phyloP scores from a whole-genome alignment of 805 yeast genomes.

The Saturnispora galanensis region DNA sequence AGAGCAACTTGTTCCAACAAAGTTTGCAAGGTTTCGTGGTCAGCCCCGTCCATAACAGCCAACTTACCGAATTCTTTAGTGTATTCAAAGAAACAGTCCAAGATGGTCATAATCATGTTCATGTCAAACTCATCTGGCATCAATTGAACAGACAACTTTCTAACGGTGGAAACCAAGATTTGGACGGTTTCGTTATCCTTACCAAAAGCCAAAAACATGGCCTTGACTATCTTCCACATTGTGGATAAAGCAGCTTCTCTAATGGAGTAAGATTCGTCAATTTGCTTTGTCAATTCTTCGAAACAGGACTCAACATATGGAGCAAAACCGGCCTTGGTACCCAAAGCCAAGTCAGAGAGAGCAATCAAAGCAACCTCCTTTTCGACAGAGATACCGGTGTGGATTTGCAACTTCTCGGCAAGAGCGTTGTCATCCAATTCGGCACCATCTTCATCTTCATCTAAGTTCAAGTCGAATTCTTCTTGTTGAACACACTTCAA shows the following conservation, averaged over 20 bases:
- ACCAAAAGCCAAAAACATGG: conserved; percentile 51
- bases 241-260: conserved; percentile 77
- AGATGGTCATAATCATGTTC: conserved; percentile 66
- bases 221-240: conserved; percentile 72
- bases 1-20: conserved; percentile 64
- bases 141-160: conserved; percentile 52
- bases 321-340: conserved; percentile 73
- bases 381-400: conserved; percentile 91
- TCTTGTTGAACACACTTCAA: conserved; percentile 77
- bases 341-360: conserved; percentile 76
- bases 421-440: conserved; percentile 48
- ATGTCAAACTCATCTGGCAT: conserved; percentile 77
- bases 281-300: conserved; percentile 55
- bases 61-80: conserved; percentile 63
- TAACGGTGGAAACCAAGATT: conserved; percentile 52
- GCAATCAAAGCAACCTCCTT: conserved; percentile 94
- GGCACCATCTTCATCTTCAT: conserved; percentile 40
- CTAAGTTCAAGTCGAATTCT: conserved; percentile 59
- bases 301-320: conserved; percentile 66
- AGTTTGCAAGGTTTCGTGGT: conserved; percentile 47
- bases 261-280: conserved; percentile 82
- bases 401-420: conserved; percentile 70
- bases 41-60: conserved; percentile 52
- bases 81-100: conserved; percentile 65
- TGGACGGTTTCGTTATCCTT: conserved; percentile 45